These are phyloP conservation scores for Kluyveromyces aestuarii DNA, from an alignment of 805 yeast species.

Conservation along the genomic window DNA sequence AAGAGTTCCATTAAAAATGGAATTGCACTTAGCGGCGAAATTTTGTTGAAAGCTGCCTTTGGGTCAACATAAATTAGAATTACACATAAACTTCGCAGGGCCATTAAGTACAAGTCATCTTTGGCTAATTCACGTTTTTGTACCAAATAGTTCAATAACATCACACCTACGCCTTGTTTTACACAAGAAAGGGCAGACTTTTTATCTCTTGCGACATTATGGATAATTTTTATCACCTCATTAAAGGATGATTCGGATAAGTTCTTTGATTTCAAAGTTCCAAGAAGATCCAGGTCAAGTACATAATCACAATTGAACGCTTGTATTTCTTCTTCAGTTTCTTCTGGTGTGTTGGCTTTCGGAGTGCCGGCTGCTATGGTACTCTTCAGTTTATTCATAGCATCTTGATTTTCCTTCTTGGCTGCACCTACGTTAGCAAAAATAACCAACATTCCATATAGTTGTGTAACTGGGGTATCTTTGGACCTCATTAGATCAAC, in stretches of 20 bases:
- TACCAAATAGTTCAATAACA: conserved; percentile 31
- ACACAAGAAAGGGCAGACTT: conserved; percentile 25
- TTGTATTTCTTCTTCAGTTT: conserved; percentile 13
- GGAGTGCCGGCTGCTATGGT: conserved; percentile 22
- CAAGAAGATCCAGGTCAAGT: conserved; percentile 15
- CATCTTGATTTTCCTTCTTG: conserved; percentile 11
- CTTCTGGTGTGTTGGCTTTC: conserved; percentile 14
- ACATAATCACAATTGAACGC: conserved; percentile 15
- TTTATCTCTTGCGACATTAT: conserved; percentile 23
- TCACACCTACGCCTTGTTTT: conserved; percentile 39
- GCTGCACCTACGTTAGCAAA: conserved; percentile 26
- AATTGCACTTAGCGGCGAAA: conserved; percentile 33
- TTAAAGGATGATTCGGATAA: conserved; percentile 20
- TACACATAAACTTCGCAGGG: conserved; percentile 36
- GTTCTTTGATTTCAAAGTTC: conserved; percentile 9
- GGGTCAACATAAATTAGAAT: conserved; percentile 42
- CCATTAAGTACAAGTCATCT: conserved; percentile 23
- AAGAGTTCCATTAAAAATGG: conserved; percentile 39
- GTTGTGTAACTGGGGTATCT: conserved; percentile 8
- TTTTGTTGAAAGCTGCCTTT: conserved; percentile 32
- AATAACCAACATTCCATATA: conserved; percentile 28
- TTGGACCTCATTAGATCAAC: conserved; percentile 15
- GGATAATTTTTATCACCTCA: conserved; percentile 26
- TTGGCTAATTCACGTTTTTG: conserved; percentile 9
- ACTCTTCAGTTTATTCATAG: conserved; percentile 9